Base-by-base conservation (phyloP, 441 rosid species). In the Populus hybrid region DNA sequence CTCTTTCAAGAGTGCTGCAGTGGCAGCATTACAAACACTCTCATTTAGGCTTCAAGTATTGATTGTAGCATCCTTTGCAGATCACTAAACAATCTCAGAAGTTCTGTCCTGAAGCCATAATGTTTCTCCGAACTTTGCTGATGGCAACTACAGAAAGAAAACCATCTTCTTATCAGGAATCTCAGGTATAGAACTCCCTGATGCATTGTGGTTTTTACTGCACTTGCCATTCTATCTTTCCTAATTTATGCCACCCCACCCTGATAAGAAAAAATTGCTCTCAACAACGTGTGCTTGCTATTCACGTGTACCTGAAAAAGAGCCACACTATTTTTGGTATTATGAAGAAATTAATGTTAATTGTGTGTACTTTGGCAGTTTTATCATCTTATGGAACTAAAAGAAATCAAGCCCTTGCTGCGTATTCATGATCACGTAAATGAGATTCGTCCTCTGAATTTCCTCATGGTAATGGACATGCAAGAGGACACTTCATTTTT, bases 81-180 rank as follows among this genome's bases (percentile, higher is more conserved):
- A 85, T 91, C 38, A 82, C 83, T 64, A 92, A 84, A 84, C 91
- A 91, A 75, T 89, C 99, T 66, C 78, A 78, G 81, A 95, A 89
- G 84, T 93, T 89, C 81, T 93, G 93, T 76, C 97, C 98, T 10
- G 99, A 93, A 81, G 99, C 91, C 77, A 83, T 92, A 59, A 65
- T 89, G 80, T 93, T 92, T 87, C 87, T 92, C 67, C 84, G 83
- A 71, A 84, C 89, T 67, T 80, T 93, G 74, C 82, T 95, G 56
- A 80, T 85, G 88, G 90, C 90, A 64, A 92, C 89, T 33, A 80
- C 72, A 45, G 89, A 84, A 79, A 78, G 78, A 82, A 90, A 86
- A 45, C 73, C 79, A 76, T n/a, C n/a, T n/a, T 82, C 78, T 56
- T 75, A 83, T 70, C 79, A 78, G 76, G 89, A 86, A 80, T 88